Evolutionary conservation across 1,139 yeast genomes (phyloP).

Genomic region (Geotrichum bryndzae): DNA sequence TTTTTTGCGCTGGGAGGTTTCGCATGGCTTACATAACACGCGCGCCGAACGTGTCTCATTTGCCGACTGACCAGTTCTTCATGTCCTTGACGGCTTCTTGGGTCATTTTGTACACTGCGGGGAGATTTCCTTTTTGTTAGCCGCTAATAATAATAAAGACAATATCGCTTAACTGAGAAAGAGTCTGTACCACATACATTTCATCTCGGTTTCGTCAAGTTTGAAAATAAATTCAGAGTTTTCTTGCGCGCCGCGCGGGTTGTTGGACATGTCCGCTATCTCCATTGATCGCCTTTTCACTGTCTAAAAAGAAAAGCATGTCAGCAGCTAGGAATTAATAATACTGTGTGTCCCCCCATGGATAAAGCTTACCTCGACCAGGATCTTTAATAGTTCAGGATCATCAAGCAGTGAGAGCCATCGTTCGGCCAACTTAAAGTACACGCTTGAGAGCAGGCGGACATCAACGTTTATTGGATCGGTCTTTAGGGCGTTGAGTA

Average conservation of each 20-base stretch:
- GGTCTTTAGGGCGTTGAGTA: constrained; percentile 75
- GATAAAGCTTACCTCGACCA: constrained; percentile 33
- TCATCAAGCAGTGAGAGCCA: constrained; percentile 72
- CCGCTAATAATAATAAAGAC: background rate
- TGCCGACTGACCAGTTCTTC: constrained; percentile 47
- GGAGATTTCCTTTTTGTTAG: background rate
- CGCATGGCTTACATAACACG: background rate
- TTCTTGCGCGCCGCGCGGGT: constrained; percentile 38
- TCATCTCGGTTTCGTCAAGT: constrained; percentile 71
- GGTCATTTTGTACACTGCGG: constrained; percentile 47
- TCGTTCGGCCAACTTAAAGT: constrained; percentile 59
- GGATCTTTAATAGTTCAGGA: constrained; percentile 51
- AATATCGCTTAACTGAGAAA: background rate
- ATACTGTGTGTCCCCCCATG: background rate
- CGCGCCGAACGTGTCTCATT: background rate
- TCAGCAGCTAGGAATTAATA: background rate
- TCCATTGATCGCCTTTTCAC: constrained; percentile 60
- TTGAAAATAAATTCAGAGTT: constrained; percentile 50
- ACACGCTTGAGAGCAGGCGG: constrained; percentile 60
- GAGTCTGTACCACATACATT: constrained; percentile 26
- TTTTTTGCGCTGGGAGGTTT: background rate
- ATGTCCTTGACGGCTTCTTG: constrained; percentile 58
- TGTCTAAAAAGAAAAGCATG: constrained; percentile 34
- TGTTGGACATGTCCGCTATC: constrained; percentile 65
- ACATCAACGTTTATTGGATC: constrained; percentile 64